Percentiles rank a stretch among this genome's conserved stretches.
These are phyloP conservation scores for Cubamyces sp. DNA, from an alignment of 768 basidiomycete species.

Conservation along the genomic window DNA sequence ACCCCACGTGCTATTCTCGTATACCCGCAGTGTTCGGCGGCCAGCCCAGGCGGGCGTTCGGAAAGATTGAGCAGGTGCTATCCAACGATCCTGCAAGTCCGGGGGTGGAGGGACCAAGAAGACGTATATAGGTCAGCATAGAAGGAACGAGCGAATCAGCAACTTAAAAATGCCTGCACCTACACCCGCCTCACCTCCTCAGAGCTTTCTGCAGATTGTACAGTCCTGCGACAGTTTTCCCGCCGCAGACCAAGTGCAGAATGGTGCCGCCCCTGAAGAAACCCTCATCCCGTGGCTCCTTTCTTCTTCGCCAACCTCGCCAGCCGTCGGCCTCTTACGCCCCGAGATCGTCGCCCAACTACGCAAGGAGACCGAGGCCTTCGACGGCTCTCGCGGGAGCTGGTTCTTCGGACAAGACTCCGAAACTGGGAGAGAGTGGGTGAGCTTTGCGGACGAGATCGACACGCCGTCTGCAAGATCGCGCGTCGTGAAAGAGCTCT, in stretches of 20 bases:
- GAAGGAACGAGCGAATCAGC: too few relatives aligned
- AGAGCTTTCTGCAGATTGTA: constrained; percentile 62
- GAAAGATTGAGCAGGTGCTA: too few relatives aligned
- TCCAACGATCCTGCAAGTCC: too few relatives aligned
- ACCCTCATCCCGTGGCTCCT: constrained; percentile 60
- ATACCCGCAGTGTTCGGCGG: too few relatives aligned
- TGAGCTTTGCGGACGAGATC: constrained; percentile 56
- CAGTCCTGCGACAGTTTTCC: constrained; percentile 74
- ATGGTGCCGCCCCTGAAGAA: not conserved
- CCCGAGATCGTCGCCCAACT: constrained; percentile 60
- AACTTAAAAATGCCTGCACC: constrained; percentile 13
- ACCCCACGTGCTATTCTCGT: too few relatives aligned
- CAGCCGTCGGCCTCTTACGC: constrained; percentile 63
- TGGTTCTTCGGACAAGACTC: constrained; percentile 40
- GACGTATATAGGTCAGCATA: too few relatives aligned
- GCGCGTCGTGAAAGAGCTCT: constrained; percentile 62
- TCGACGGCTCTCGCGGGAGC: constrained; percentile 27
- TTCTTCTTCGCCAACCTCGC: constrained; percentile 50
- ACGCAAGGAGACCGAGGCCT: constrained; percentile 48
- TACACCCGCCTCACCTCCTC: constrained; percentile 13
- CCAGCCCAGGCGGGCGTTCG: too few relatives aligned
- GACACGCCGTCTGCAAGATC: constrained; percentile 66
- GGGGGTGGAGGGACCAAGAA: too few relatives aligned
- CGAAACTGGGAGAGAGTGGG: constrained; percentile 19
- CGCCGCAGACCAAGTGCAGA: constrained; percentile 41